Evolutionary conservation across 345 rosid species (phyloP).

Genomic region (Murraya koenigii): DNA sequence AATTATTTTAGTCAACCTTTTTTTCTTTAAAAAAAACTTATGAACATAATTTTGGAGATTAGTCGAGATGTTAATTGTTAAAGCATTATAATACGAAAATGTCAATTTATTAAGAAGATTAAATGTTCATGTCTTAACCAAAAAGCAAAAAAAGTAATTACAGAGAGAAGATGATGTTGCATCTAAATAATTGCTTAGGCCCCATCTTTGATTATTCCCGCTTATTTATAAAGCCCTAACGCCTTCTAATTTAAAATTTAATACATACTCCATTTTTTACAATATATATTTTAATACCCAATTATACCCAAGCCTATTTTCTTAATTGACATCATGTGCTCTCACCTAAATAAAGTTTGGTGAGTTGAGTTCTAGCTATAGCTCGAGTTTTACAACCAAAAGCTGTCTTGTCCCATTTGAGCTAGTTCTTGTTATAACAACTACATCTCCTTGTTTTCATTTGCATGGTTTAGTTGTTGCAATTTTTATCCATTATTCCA

Average conservation of each 20-base stretch:
- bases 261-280: neutral
- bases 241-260: slow-evolving; percentile 26
- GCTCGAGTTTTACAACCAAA: neutral
- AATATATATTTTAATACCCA: neutral
- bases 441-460: neutral
- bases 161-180: slow-evolving; percentile 36
- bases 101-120: neutral
- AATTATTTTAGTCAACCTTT: neutral
- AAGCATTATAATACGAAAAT: neutral
- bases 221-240: slow-evolving; percentile 48
- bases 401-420: neutral
- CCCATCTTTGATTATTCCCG: slow-evolving; percentile 39
- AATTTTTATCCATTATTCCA: neutral
- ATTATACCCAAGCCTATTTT: neutral
- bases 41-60: neutral
- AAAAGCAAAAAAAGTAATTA: slow-evolving; percentile 42
- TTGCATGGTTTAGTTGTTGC: neutral
- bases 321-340: neutral
- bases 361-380: neutral
- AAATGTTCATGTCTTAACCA: slow-evolving; percentile 25
- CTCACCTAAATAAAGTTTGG: neutral
- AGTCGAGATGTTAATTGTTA: slow-evolving; percentile 13
- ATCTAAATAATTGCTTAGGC: slow-evolving; percentile 28
- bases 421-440: neutral
- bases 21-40: neutral